Percentiles rank a stretch among this genome's conserved stretches.
Evolutionary conservation across 148 eudicot genomes (phyloP).

Genomic region (Beta vulgaris): DNA sequence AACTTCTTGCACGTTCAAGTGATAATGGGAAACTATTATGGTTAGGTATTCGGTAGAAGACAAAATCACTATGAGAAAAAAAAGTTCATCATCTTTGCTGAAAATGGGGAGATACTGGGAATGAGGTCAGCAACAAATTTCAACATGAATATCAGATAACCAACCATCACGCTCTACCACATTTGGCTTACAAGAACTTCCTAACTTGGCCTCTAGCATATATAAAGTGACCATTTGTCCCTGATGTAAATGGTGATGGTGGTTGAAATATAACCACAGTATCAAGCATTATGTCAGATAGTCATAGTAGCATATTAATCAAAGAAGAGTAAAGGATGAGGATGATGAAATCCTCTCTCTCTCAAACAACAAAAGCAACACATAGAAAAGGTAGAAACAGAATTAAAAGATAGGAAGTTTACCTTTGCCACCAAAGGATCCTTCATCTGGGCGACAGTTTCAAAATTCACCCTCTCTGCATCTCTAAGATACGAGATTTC

Average conservation of each 20-base stretch:
- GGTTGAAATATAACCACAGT: neutral
- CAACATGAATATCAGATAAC: neutral
- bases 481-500: slow-evolving; percentile 39
- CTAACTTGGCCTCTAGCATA: neutral
- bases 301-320: neutral
- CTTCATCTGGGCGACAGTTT: slow-evolving; percentile 67
- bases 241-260: neutral
- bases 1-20: neutral
- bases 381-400: neutral
- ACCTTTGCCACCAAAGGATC: slow-evolving; percentile 89
- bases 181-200: neutral
- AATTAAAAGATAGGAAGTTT: neutral
- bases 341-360: neutral
- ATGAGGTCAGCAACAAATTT: neutral
- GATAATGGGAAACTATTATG: neutral
- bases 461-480: slow-evolving; percentile 60
- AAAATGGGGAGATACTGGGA: neutral
- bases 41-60: neutral
- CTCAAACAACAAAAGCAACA: neutral
- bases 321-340: no score
- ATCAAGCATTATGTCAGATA: neutral
- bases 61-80: neutral
- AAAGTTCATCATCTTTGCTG: neutral
- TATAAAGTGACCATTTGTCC: neutral
- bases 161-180: neutral